phyloP scores from a whole-genome alignment of 2,329 filamentous ascomycete genomes.

The Ascocoryne sarcoides region DNA sequence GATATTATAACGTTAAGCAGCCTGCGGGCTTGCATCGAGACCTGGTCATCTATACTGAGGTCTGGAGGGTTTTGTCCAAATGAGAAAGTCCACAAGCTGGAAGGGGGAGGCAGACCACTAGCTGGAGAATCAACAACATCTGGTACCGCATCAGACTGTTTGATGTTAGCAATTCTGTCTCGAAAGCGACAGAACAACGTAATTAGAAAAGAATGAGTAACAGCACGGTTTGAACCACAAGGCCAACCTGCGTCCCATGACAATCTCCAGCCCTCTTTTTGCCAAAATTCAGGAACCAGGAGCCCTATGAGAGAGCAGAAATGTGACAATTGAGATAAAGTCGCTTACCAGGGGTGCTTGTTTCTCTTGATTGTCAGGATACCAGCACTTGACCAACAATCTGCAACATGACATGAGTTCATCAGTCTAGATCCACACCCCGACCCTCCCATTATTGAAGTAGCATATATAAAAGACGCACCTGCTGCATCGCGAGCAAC shows the following conservation, averaged over 20 bases:
- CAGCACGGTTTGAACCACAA: no score
- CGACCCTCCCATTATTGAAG: neutral
- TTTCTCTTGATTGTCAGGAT: neutral
- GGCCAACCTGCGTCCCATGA: no score
- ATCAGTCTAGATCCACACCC: neutral
- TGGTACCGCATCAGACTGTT: neutral
- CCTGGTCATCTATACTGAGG: constrained; percentile 6
- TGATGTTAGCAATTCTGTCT: no score
- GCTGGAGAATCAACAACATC: neutral
- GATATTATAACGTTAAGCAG: constrained; percentile 7
- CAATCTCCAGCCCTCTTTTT: no score
- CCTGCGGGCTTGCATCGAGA: constrained; percentile 4
- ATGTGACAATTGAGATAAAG: neutral
- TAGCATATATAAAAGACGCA: constrained; percentile 1
- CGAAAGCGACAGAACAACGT: no score
- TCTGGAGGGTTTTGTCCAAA: neutral
- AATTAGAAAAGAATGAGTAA: no score
- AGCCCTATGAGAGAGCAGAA: no score
- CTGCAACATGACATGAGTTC: constrained; percentile 2
- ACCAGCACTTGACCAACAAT: constrained; percentile 9
- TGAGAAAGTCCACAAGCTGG: neutral
- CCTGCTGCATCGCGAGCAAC: constrained; percentile 12
- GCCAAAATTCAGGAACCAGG: no score
- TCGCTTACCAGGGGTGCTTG: neutral
- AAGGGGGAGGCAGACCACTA: neutral